Percentiles rank a stretch among this genome's conserved stretches.
Evolutionary conservation across 176 grass and related monocot genomes (phyloP).

Genomic region (Oryza australiensis): DNA sequence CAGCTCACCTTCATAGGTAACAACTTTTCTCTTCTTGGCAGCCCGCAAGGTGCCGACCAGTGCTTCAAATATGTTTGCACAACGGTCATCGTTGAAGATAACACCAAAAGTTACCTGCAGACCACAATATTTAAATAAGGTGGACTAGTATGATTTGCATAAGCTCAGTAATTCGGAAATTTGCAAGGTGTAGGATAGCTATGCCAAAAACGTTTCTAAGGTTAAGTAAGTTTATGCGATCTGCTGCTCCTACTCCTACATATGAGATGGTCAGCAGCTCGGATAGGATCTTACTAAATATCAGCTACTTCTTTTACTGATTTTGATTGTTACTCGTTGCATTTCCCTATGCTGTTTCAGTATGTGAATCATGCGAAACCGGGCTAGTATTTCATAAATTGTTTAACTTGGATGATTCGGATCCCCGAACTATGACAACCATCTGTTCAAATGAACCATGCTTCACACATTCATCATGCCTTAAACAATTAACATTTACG

Average conservation of each 20-base stretch:
- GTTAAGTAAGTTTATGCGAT: background rate
- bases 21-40: constrained; percentile 74
- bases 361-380: no score
- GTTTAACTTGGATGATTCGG: background rate
- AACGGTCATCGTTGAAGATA: constrained; percentile 87
- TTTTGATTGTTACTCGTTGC: background rate
- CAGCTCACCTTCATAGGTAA: constrained; percentile 76
- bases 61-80: constrained; percentile 93
- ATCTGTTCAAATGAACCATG: background rate
- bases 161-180: background rate
- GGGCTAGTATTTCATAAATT: no score
- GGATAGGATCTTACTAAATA: background rate
- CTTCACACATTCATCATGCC: background rate
- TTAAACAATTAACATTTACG: background rate
- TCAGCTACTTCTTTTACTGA: background rate
- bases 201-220: background rate
- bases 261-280: background rate
- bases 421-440: background rate
- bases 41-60: constrained; percentile 84
- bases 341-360: background rate
- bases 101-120: constrained; percentile 88
- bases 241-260: background rate
- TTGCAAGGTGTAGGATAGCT: background rate
- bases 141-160: background rate
- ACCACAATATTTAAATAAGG: background rate